These are phyloP conservation scores for Suhomyces atakaporum DNA, from an alignment of 1,139 yeast species.

Conservation along the genomic window DNA sequence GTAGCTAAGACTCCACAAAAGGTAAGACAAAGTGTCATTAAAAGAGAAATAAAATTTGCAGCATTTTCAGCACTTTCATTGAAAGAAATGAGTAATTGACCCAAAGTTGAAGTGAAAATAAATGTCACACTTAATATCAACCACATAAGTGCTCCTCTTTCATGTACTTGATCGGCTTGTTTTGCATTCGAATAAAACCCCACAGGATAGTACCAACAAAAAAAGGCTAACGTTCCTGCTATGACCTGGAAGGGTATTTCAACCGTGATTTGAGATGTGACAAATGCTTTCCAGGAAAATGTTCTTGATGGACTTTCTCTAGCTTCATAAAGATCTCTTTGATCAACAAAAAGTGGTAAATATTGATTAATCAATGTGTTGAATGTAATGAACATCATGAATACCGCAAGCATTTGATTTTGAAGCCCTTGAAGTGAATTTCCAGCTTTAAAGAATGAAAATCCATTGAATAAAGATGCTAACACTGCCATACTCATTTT, in stretches of 20 bases:
- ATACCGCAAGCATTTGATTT: conserved; percentile 57
- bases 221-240: conserved; percentile 38
- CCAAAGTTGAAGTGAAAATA: conserved; percentile 63
- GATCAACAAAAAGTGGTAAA: conserved; percentile 68
- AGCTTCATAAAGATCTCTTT: conserved; percentile 69
- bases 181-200: conserved; percentile 39
- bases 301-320: conserved; percentile 73
- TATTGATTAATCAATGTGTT: conserved; percentile 65
- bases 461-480: conserved; percentile 69
- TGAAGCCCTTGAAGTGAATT: conserved; percentile 60
- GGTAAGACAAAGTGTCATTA: conserved; percentile 67
- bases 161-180: conserved; percentile 28
- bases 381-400: conserved; percentile 56
- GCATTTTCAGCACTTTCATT: conserved; percentile 71
- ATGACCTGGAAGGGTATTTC: conserved; percentile 38
- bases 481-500: conserved; percentile 55
- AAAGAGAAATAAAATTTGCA: conserved; percentile 62
- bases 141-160: conserved; percentile 71
- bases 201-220: conserved; percentile 46
- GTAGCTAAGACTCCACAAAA: conserved; percentile 84
- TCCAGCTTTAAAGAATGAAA: conserved; percentile 70
- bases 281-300: conserved; percentile 51
- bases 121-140: conserved; percentile 55
- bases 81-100: conserved; percentile 64
- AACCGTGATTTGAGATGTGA: conserved; percentile 36